These are phyloP conservation scores for Tuber brumale DNA, from an alignment of 495 filamentous ascomycete genomes.

Conservation along the genomic window DNA sequence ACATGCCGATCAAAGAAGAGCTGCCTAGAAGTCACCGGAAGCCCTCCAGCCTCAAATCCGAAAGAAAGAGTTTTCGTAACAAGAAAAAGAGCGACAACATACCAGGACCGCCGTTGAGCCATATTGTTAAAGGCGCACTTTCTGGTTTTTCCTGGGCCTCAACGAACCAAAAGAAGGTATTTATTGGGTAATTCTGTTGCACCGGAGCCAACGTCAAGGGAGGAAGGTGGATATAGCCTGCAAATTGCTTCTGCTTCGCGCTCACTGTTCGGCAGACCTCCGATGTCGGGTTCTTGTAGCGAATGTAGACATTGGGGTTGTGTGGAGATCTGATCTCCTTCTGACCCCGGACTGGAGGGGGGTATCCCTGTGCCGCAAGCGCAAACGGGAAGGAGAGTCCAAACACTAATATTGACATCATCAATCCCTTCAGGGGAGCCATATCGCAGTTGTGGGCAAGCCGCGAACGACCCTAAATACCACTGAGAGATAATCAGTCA, in stretches of 20 bases:
- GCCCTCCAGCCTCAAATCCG: neutral
- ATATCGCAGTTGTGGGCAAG: neutral
- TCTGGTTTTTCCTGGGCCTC: constrained; percentile 55
- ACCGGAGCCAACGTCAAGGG: constrained; percentile 47
- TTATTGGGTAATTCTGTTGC: constrained; percentile 57
- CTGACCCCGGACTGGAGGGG: constrained; percentile 25
- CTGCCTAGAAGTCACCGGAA: constrained; percentile 22
- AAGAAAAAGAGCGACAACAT: constrained; percentile 60
- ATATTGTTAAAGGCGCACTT: constrained; percentile 58
- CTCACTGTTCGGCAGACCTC: constrained; percentile 32
- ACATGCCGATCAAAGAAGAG: constrained; percentile 65
- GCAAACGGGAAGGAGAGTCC: constrained; percentile 10
- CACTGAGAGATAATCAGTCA: neutral
- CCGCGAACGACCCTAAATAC: neutral
- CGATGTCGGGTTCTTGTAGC: constrained; percentile 35
- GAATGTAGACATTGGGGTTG: constrained; percentile 28
- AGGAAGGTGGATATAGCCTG: constrained; percentile 49
- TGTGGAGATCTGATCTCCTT: constrained; percentile 24
- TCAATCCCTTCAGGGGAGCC: neutral
- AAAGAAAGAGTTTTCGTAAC: constrained; percentile 52
- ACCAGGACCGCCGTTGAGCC: constrained; percentile 63
- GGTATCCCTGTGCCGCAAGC: constrained; percentile 28
- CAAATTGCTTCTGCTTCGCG: constrained; percentile 41
- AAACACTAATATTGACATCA: neutral
- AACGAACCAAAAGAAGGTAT: constrained; percentile 77